phyloP scores from a whole-genome alignment of 257 asterid species.

The Solanum dulcamara region DNA sequence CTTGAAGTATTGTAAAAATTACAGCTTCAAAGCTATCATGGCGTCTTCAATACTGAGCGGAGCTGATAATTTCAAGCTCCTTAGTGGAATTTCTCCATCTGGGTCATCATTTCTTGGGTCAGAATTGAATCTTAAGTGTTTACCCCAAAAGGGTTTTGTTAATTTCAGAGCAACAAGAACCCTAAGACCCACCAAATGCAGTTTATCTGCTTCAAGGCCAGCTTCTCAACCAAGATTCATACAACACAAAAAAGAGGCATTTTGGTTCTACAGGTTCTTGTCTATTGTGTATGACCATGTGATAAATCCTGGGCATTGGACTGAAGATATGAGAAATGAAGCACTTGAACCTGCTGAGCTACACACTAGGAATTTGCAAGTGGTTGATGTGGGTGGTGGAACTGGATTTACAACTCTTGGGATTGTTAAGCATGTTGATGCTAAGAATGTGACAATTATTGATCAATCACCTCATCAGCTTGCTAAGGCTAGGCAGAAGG shows the following conservation, averaged over 20 bases:
- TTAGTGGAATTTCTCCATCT: background rate
- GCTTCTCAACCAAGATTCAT: constrained; percentile 84
- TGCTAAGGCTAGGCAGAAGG: constrained; percentile 83
- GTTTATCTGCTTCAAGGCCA: constrained; percentile 39
- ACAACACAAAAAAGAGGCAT: constrained; percentile 93
- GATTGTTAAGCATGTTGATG: constrained; percentile 77
- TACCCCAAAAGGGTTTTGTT: constrained; percentile 8
- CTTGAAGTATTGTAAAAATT: background rate
- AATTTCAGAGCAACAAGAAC: background rate
- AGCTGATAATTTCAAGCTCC: constrained; percentile 17
- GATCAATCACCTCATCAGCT: constrained; percentile 99
- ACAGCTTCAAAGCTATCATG: constrained; percentile 4
- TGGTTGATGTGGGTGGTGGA: constrained; percentile 96
- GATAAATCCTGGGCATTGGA: constrained; percentile 56
- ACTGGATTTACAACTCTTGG: constrained; percentile 97
- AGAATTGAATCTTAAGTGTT: constrained; percentile 7
- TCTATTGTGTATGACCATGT: constrained; percentile 34
- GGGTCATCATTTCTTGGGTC: constrained; percentile 13
- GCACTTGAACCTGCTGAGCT: constrained; percentile 95
- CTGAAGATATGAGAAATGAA: constrained; percentile 96
- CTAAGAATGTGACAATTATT: constrained; percentile 92
- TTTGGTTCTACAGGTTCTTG: constrained; percentile 59
- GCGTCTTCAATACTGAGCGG: constrained; percentile 25
- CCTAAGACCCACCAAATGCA: constrained; percentile 9
- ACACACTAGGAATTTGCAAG: constrained; percentile 31